These are phyloP conservation scores for Aphanomyces euteiches DNA, from an alignment of 352 stramenopile genomes.

Conservation along the genomic window DNA sequence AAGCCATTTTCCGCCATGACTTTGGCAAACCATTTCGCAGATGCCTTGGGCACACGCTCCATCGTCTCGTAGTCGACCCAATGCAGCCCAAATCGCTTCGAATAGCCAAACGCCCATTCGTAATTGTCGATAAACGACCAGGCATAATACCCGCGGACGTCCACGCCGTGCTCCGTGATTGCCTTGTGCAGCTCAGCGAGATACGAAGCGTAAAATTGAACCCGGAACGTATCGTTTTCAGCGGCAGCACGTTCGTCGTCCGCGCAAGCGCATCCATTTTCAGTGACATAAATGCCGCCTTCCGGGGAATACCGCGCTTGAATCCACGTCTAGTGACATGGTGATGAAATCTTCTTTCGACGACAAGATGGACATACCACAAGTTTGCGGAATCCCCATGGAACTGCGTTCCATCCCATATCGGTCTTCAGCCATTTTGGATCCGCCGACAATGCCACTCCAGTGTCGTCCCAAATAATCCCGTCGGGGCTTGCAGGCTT, in stretches of 20 bases:
- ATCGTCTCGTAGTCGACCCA: conserved; percentile 59
- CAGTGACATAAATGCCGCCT: conserved; percentile 84
- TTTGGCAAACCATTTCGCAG: conserved; percentile 49
- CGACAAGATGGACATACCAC: conserved; percentile 54
- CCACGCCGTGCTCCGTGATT: conserved; percentile 43
- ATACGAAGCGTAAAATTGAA: conserved; percentile 83
- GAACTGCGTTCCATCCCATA: conserved; percentile 75
- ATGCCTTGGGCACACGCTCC: conserved; percentile 60
- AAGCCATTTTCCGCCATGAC: conserved; percentile 51
- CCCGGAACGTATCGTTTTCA: conserved; percentile 67
- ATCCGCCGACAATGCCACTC: conserved; percentile 42
- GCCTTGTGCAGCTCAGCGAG: conserved; percentile 61
- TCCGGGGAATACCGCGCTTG: conserved; percentile 70
- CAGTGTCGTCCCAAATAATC: conserved; percentile 44
- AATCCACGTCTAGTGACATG: conserved; percentile 59
- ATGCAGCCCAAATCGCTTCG: conserved; percentile 52
- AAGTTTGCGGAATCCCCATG: conserved; percentile 81
- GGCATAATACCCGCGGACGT: conserved; percentile 85
- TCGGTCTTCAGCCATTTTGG: conserved; percentile 69
- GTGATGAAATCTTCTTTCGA: conserved; percentile 39
- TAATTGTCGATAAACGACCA: conserved; percentile 92
- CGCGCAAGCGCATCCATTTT: conserved; percentile 85
- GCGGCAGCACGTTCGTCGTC: conserved; percentile 65
- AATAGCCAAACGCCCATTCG: conserved; percentile 69
- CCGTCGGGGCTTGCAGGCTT: conserved; percentile 37